A percentile compares a stretch with the other conserved stretches of the same genome.
These are phyloP conservation scores for Ceratocystis destructans DNA, from an alignment of 2,329 filamentous ascomycete genomes.

Conservation along the genomic window DNA sequence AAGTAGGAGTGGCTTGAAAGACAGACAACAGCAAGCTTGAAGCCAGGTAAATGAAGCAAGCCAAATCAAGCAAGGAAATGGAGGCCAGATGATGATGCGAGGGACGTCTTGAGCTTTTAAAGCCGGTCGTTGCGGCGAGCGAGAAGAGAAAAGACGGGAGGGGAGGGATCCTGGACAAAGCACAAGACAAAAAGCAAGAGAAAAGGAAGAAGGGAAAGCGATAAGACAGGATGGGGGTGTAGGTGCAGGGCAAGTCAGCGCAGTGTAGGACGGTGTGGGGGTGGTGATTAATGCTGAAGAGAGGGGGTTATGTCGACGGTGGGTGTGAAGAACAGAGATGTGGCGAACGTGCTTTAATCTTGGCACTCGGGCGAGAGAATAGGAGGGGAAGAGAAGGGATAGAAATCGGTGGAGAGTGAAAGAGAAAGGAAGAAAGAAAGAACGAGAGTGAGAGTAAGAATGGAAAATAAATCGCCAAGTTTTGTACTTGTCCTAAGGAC, in stretches of 20 bases:
- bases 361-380: neutral
- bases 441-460: neutral
- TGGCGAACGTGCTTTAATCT: neutral
- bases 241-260: neutral
- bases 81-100: neutral
- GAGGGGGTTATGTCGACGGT: neutral
- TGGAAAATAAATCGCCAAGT: neutral
- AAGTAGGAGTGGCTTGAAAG: neutral
- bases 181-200: neutral
- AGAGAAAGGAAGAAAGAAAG: neutral
- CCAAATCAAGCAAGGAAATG: neutral
- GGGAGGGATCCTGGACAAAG: neutral
- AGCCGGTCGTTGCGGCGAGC: neutral
- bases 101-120: neutral
- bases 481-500: neutral
- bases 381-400: neutral
- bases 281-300: neutral
- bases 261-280: neutral
- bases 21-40: neutral
- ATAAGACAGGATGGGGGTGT: neutral
- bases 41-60: neutral
- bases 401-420: too few species aligned
- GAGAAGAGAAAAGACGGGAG: neutral
- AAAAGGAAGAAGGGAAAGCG: neutral
- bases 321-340: neutral